Evolutionary conservation across 1,284 basidiomycete species (phyloP).

Genomic region (Puccinia coronata): DNA sequence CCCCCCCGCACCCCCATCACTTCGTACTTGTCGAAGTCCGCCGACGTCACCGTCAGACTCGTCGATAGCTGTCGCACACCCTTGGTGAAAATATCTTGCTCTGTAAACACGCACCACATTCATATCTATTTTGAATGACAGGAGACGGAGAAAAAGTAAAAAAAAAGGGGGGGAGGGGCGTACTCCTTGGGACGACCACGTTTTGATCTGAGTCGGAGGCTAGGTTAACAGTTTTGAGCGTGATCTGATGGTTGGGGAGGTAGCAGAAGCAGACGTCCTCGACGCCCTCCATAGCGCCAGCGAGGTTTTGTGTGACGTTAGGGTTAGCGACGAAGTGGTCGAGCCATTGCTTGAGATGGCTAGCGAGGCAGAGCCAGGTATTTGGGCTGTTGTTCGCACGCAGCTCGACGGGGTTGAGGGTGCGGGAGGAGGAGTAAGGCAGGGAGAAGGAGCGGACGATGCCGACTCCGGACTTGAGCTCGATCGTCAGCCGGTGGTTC

Average conservation of each 20-base stretch:
- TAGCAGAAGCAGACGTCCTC: constrained; percentile 48
- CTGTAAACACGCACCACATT: not conserved
- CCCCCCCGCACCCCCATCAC: not conserved
- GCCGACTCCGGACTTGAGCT: constrained; percentile 35
- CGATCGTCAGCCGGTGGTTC: constrained; percentile 14
- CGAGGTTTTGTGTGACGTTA: constrained; percentile 42
- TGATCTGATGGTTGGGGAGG: constrained; percentile 16
- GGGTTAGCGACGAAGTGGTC: constrained; percentile 45
- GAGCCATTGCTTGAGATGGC: constrained; percentile 43
- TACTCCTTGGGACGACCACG: constrained; percentile 29
- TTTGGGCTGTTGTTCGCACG: constrained; percentile 38
- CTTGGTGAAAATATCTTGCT: constrained; percentile 39
- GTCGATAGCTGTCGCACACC: constrained; percentile 40
- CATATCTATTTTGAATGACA: not conserved
- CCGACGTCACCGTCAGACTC: constrained; percentile 10
- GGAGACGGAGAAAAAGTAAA: not conserved
- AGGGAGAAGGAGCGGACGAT: constrained; percentile 42
- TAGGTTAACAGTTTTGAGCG: constrained; percentile 35
- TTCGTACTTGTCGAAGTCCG: constrained; percentile 34
- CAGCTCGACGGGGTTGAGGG: constrained; percentile 38
- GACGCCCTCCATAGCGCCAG: constrained; percentile 14
- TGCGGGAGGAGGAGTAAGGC: constrained; percentile 34
- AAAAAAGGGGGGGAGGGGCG: not conserved
- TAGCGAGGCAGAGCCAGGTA: constrained; percentile 40
- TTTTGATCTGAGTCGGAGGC: constrained; percentile 11